phyloP scores from a whole-genome alignment of 2,329 filamentous ascomycete genomes.

The Colletotrichum gigasporum region DNA sequence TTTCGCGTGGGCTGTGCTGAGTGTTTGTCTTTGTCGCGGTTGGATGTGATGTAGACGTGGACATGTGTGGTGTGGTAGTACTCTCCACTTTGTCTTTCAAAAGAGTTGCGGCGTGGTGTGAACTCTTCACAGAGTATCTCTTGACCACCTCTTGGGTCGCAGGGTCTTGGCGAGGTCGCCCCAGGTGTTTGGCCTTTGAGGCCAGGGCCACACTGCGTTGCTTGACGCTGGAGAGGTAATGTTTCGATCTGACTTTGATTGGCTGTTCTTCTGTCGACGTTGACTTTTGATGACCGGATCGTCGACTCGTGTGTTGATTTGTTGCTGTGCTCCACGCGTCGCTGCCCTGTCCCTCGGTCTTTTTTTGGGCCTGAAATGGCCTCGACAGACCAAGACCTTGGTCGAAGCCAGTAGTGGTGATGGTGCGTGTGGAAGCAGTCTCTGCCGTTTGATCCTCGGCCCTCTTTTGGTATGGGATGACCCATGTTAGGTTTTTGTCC shows the following conservation, averaged over 20 bases:
- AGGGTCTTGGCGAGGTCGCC: background rate
- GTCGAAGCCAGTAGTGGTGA: conserved; percentile 68
- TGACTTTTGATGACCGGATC: conserved; percentile 5
- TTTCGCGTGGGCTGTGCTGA: background rate
- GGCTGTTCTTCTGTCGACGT: conserved; percentile 20
- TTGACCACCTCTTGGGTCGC: conserved; percentile 13
- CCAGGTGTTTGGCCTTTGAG: background rate
- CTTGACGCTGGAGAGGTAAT: background rate
- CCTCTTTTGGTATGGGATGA: background rate
- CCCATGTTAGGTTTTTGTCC: no score
- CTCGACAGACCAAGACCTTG: conserved; percentile 33
- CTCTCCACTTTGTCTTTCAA: background rate
- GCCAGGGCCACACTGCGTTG: background rate
- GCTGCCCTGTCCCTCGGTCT: conserved; percentile 6
- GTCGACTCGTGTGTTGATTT: conserved; percentile 15
- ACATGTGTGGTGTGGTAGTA: conserved; percentile 23
- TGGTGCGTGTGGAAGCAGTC: conserved; percentile 68
- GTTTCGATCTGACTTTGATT: background rate
- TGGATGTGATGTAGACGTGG: conserved; percentile 25
- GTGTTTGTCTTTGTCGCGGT: background rate
- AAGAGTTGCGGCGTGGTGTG: background rate
- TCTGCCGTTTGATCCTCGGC: conserved; percentile 26
- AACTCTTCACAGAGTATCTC: conserved; percentile 18
- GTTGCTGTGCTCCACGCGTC: conserved; percentile 12
- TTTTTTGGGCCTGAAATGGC: background rate